Evolutionary conservation across 345 rosid genomes (phyloP).

Genomic region (Salix koriyanagi): DNA sequence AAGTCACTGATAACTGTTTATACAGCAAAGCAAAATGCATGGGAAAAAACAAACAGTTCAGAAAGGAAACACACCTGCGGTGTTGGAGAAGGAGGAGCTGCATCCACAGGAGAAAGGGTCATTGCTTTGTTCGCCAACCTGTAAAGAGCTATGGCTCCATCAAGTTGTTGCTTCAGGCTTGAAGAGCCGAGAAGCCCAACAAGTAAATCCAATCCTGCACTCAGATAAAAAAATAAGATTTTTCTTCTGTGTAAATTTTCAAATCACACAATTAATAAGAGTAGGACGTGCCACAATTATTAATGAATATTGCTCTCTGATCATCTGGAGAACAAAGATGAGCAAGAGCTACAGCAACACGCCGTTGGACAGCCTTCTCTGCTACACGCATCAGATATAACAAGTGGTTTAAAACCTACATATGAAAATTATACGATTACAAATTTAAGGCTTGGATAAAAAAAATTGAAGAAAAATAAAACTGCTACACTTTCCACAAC

Average conservation of each 20-base stretch:
- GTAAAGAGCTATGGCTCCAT: conserved; percentile 88
- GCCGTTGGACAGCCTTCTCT: conserved; percentile 79
- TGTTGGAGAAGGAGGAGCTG: conserved; percentile 97
- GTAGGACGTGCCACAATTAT: conserved; percentile 60
- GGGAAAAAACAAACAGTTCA: neutral
- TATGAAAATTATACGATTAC: conserved; percentile 16
- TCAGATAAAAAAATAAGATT: neutral
- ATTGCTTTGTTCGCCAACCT: conserved; percentile 80
- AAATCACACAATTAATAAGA: neutral
- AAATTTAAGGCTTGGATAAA: conserved; percentile 6
- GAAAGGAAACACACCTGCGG: conserved; percentile 56
- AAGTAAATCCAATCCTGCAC: conserved; percentile 79
- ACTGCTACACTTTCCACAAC: neutral
- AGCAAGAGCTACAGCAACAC: conserved; percentile 90
- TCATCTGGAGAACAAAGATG: conserved; percentile 92
- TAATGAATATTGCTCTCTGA: conserved; percentile 76
- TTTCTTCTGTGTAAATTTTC: neutral
- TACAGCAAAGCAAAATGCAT: neutral
- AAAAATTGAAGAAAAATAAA: conserved; percentile 2
- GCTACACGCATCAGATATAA: conserved; percentile 79
- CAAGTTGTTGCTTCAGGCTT: conserved; percentile 73
- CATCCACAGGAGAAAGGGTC: conserved; percentile 85
- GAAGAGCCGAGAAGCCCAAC: conserved; percentile 84
- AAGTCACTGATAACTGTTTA: neutral
- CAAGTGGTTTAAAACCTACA: conserved; percentile 83